A percentile compares a stretch with the other conserved stretches of the same genome.
phyloP scores from a whole-genome alignment of 352 stramenopile species.

The Phytophthora tentaculata region DNA sequence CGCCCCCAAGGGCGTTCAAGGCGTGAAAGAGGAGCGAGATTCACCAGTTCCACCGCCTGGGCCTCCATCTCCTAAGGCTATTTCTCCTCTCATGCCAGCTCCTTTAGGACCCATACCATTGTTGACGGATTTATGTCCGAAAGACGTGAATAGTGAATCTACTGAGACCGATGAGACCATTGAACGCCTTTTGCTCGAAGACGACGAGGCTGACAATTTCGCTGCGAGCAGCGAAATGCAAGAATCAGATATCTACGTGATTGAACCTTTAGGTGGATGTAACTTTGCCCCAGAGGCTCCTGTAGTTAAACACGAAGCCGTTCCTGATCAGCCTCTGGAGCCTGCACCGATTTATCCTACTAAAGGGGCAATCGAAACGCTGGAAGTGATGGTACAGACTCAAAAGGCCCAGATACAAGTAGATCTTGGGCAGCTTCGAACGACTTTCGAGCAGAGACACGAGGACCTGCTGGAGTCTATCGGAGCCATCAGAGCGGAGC shows the following conservation, averaged over 20 bases:
- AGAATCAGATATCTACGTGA: neutral
- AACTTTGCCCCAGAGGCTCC: neutral
- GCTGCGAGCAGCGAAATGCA: neutral
- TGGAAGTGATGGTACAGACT: constrained; percentile 1
- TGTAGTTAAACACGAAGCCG: neutral
- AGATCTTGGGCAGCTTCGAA: constrained; percentile 1
- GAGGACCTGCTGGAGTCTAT: constrained; percentile 11
- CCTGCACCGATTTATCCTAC: neutral
- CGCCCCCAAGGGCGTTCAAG: neutral
- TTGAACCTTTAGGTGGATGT: neutral
- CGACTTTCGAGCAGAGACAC: constrained; percentile 6
- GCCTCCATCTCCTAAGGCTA: constrained; percentile 1
- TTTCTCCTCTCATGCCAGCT: constrained; percentile 1
- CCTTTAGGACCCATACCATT: neutral
- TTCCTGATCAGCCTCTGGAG: constrained; percentile 4
- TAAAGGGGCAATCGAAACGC: neutral
- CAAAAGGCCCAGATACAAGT: constrained; percentile 3
- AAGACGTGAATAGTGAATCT: constrained; percentile 5
- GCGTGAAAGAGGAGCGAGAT: neutral
- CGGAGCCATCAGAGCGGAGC: neutral
- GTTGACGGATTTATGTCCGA: constrained; percentile 8
- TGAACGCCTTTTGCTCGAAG: constrained; percentile 24
- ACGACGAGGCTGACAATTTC: constrained; percentile 14
- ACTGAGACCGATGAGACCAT: constrained; percentile 11
- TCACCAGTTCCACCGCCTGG: neutral